phyloP scores from a whole-genome alignment of 108 stramenopile species.

The Chaetoceros muelleri region DNA sequence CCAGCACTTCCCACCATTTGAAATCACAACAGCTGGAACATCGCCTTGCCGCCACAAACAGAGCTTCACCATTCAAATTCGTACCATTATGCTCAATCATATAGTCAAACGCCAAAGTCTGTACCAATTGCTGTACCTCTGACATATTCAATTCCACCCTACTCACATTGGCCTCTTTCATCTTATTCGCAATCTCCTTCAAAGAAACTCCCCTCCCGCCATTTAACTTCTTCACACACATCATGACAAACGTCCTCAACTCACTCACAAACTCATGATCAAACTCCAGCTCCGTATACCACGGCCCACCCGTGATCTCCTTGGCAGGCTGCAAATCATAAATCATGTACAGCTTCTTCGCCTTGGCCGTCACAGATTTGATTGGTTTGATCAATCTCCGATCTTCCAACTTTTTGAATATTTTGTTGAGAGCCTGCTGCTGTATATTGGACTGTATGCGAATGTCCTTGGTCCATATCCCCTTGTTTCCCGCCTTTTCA shows the following conservation, averaged over 20 bases:
- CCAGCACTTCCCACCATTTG: constrained; percentile 70
- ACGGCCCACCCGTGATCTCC: constrained; percentile 96
- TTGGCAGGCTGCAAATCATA: constrained; percentile 89
- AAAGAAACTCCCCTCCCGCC: constrained; percentile 55
- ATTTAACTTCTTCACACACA: constrained; percentile 53
- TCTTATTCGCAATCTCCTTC: constrained; percentile 48
- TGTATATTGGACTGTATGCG: constrained; percentile 80
- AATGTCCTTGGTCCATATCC: constrained; percentile 97
- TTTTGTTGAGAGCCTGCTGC: constrained; percentile 86
- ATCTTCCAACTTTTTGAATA: constrained; percentile 86
- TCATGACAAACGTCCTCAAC: constrained; percentile 70
- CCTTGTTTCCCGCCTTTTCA: constrained; percentile 84
- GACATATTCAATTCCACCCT: constrained; percentile 75
- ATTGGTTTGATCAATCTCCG: constrained; percentile 91
- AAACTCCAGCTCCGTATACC: constrained; percentile 95
- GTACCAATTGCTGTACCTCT: constrained; percentile 83
- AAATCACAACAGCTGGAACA: constrained; percentile 71
- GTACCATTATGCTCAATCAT: constrained; percentile 43
- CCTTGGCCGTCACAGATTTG: constrained; percentile 90
- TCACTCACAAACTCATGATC: constrained; percentile 96
- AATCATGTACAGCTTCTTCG: constrained; percentile 96
- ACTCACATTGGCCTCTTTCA: constrained; percentile 72
- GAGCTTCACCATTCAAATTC: constrained; percentile 33
- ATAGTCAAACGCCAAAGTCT: constrained; percentile 81
- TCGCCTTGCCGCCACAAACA: constrained; percentile 41